Evolutionary conservation across 495 filamentous ascomycete species (phyloP), one percentile per base, ranked within the genome.

Genomic region (Hypoxylon crocopeplum): DNA sequence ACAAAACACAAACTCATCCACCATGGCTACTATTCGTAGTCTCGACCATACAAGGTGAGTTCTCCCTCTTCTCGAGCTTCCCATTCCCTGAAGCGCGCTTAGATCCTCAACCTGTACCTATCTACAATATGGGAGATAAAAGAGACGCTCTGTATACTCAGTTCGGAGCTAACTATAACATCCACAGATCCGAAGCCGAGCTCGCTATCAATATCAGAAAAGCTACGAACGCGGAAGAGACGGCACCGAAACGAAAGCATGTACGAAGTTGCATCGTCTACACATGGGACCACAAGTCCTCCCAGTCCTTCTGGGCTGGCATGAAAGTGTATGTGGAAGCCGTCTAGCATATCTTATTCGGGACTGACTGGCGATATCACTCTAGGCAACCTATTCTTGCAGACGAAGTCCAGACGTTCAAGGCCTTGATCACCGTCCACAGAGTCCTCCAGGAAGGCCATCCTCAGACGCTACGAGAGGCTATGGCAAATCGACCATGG

Each of bases 261-360:
- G 94, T 98, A 56, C 88, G 94, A 55, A 92, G 89, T 68, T 96
- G 91, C 71, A 98, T 98, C 72, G 93, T 98, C 36, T 98, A 98
- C 72, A 98, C 94, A 51, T 98, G 94, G 94, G 94, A 98, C 78
- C 92, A 98, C 80, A 97, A 97, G 78, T 95, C 90, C 59, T 97
- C 93, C 34, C 81, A 86, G 64, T 91, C 92, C 66, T 98, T 98
- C 77, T 98, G 94, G 94, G 86, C 90, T 40, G 92, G 91, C 70
- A 95, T 98, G 87, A 98, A 98, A 86, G 94, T 98, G 88, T 94
- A 80, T 56, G 88, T 76, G 36, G 52, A 48, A 20, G 2, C 36
- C 27, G 38, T 24, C 1, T 33, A 15, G 33, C 30, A 15, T 48
- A 34, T 48, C 21, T 7, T 29, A 40, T 11, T 22, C 24, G n/a